Evolutionary conservation across 495 filamentous ascomycete species (phyloP), one percentile per base, ranked within the genome.

Genomic region (Aspergillus asperescens): DNA sequence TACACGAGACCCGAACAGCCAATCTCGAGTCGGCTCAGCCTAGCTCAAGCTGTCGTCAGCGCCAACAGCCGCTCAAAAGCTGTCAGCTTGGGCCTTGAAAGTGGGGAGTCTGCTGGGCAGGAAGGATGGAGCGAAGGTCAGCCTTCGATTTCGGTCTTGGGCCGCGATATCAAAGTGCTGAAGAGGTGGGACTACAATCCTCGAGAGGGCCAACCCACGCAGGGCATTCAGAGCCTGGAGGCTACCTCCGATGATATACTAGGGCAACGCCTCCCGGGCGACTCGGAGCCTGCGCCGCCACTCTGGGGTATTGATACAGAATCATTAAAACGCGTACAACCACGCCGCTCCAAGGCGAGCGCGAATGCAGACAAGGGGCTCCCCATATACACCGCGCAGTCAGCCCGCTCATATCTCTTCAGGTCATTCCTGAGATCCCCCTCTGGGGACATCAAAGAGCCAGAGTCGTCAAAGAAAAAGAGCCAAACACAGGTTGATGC

Each of bases 1-100:
- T 81, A 84, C 59, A 90, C 88, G 0, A 91, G 89, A 83, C 86
- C 88, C 0, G 82, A 85, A 53, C 89, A 94, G 62, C 89, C 89
- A 4, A 72, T 84, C n/a, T 90, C 86, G 5, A 89, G 87, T 57
- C 75, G 87, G 35, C 67, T 93, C 19, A 91, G 88, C 62, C 69
- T 94, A 19, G 87, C 79, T 0, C 88, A 92, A 62, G 88, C 86
- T 1, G 80, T 90, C 7, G 85, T 91, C 19, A 89, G 87, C 61
- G 80, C 81, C 29, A 90, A 90, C 57, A 87, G 82, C 51, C 76
- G 83, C 52, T 81, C 79, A 12, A 89, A 89, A 62, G 89, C 88
- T 22, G 76, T 84, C 34, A 87, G 76, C 64, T 55, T 94, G 10
- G 88, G 89, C 4, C 67, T 92, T 18, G 80, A 88, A 55, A 81